Conservation (phyloP, 129 eudicot species). For the Apium graveolens region DNA sequence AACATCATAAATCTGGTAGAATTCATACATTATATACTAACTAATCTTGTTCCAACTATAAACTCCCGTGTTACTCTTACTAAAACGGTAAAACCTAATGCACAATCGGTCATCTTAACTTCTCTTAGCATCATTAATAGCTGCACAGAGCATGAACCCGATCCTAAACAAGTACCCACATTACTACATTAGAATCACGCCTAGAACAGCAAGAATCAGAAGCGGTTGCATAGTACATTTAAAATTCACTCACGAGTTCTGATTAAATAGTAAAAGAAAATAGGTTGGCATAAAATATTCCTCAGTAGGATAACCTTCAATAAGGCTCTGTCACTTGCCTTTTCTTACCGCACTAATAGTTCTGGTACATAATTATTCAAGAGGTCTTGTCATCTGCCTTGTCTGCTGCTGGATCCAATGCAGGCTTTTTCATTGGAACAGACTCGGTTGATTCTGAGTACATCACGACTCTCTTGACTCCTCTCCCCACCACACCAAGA, state of each 20-base stretch:
- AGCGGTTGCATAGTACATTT: neutral
- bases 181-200: neutral
- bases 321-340: neutral
- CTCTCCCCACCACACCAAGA: slow-evolving; percentile 97
- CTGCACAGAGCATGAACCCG: neutral
- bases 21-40: too few species aligned
- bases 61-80: too few species aligned
- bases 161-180: neutral
- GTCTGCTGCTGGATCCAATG: slow-evolving; percentile 36
- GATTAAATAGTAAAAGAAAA: neutral
- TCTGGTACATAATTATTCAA: slow-evolving; percentile 18
- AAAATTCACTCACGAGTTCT: neutral
- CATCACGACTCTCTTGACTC: slow-evolving; percentile 80
- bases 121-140: neutral
- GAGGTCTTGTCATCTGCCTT: slow-evolving; percentile 36
- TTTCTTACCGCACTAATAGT: neutral
- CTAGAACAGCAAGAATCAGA: neutral
- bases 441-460: slow-evolving; percentile 34
- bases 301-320: neutral
- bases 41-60: too few species aligned
- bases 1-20: neutral
- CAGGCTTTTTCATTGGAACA: slow-evolving; percentile 45
- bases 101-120: too few species aligned
- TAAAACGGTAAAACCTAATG: too few species aligned
- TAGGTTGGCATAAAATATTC: neutral